Conservation (phyloP, 208 protist species). For the Acanthamoeba castellanii region DNA sequence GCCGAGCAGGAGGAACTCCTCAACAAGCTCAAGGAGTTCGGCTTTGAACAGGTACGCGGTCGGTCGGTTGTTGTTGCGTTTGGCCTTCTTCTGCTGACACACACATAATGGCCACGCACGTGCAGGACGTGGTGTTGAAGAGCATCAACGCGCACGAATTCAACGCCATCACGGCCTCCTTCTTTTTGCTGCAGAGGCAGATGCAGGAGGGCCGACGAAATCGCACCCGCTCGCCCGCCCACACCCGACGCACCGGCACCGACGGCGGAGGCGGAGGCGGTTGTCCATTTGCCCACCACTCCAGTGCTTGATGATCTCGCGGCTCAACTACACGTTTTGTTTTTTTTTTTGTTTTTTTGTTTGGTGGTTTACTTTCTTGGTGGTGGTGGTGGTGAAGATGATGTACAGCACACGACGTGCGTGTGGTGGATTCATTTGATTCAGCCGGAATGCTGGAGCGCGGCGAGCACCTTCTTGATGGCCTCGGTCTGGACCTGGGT, state of each 20-base stretch:
- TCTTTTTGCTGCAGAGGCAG: conserved; percentile 52
- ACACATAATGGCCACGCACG: no score
- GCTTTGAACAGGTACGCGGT: neutral
- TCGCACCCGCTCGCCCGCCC: neutral
- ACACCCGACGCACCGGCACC: neutral
- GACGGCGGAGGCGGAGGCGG: neutral
- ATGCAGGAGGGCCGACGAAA: neutral
- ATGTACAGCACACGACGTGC: neutral
- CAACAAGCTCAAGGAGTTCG: conserved; percentile 33
- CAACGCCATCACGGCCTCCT: conserved; percentile 63
- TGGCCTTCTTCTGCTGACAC: neutral
- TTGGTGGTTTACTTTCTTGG: no score
- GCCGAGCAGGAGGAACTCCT: conserved; percentile 15
- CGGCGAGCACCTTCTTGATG: conserved; percentile 35
- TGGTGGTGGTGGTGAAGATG: neutral
- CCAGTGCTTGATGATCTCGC: neutral
- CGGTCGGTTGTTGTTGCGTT: neutral
- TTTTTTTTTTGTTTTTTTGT: no score
- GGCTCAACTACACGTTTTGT: no score
- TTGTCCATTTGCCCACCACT: neutral
- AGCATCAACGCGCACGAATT: conserved; percentile 51
- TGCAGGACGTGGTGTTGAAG: conserved; percentile 48
- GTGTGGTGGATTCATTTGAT: no score
- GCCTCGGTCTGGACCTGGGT: conserved; percentile 37
- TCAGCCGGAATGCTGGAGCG: conserved; percentile 1